Evolutionary conservation across 176 grass and related monocot genomes (phyloP).

Genomic region (Cenchrus americanus): DNA sequence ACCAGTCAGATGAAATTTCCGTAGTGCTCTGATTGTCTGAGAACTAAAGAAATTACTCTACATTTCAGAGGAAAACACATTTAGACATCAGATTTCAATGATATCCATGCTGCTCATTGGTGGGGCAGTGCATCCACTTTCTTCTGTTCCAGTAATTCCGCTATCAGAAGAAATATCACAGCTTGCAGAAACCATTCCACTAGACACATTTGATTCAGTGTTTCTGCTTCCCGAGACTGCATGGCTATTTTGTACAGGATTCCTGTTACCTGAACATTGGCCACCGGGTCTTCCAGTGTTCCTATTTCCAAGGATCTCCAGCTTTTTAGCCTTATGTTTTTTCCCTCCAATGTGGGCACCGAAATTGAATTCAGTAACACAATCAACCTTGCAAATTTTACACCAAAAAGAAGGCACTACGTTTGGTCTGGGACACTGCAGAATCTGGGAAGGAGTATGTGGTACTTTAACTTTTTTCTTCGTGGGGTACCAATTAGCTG

Average conservation of each 20-base stretch:
- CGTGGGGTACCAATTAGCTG: conserved; percentile 35
- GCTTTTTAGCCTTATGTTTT: conserved; percentile 66
- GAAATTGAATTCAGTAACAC: conserved; percentile 74
- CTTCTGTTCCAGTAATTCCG: background rate
- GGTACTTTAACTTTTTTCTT: conserved; percentile 55
- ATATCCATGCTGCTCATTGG: conserved; percentile 3
- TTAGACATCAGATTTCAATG: background rate
- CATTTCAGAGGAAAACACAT: background rate
- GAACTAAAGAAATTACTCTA: background rate
- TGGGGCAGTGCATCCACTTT: background rate
- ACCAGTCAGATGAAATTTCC: conserved; percentile 1
- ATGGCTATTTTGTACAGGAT: conserved; percentile 20
- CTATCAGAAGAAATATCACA: conserved; percentile 31
- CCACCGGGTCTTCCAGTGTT: conserved; percentile 29
- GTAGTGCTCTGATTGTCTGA: background rate
- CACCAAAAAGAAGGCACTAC: conserved; percentile 63
- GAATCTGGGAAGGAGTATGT: conserved; percentile 30
- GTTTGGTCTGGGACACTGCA: conserved; percentile 49
- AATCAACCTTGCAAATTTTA: conserved; percentile 81
- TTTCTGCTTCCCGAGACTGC: conserved; percentile 42
- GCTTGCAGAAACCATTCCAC: conserved; percentile 12
- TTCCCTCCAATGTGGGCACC: conserved; percentile 66
- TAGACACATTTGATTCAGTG: background rate
- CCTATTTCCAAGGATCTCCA: conserved; percentile 52
- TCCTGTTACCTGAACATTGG: conserved; percentile 26